Conservation (phyloP, 2,329 filamentous ascomycete species). For the Monilinia vaccinii-corymbosi region DNA sequence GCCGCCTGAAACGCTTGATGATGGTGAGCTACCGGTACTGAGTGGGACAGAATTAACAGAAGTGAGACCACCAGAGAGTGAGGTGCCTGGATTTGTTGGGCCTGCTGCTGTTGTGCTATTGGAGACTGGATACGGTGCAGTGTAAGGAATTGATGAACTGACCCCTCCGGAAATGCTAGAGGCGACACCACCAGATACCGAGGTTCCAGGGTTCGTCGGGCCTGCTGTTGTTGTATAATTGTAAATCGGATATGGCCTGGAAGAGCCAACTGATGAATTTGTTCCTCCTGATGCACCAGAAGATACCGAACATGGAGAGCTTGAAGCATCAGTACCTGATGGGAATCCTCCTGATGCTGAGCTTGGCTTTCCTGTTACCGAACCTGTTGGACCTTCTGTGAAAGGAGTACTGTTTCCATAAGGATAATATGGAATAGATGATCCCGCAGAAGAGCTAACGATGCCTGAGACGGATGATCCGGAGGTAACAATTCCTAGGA, state of each 20-base stretch:
- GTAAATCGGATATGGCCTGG: neutral
- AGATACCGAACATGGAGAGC: neutral
- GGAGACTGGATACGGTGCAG: slow-evolving; percentile 11
- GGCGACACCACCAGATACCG: neutral
- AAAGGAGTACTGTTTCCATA: slow-evolving; percentile 1
- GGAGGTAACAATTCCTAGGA: slow-evolving; percentile 8
- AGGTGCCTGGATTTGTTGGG: slow-evolving; percentile 7
- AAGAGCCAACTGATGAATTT: neutral
- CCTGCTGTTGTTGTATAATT: slow-evolving; percentile 4
- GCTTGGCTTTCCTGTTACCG: neutral
- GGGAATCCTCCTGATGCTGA: neutral
- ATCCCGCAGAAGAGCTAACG: slow-evolving; percentile 2
- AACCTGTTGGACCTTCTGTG: neutral
- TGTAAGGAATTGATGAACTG: slow-evolving; percentile 2
- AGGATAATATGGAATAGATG: slow-evolving; percentile 10
- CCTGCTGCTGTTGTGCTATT: slow-evolving; percentile 9
- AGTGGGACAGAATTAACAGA: neutral
- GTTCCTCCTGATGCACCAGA: neutral
- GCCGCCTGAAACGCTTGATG: slow-evolving; percentile 6
- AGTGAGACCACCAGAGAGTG: neutral
- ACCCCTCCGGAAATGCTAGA: slow-evolving; percentile 1
- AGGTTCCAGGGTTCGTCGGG: slow-evolving; percentile 6
- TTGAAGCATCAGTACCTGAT: neutral
- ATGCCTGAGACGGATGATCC: slow-evolving; percentile 9
- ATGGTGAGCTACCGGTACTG: neutral